phyloP scores from a whole-genome alignment of 768 basidiomycete genomes.

The Leucogyrophana mollusca region DNA sequence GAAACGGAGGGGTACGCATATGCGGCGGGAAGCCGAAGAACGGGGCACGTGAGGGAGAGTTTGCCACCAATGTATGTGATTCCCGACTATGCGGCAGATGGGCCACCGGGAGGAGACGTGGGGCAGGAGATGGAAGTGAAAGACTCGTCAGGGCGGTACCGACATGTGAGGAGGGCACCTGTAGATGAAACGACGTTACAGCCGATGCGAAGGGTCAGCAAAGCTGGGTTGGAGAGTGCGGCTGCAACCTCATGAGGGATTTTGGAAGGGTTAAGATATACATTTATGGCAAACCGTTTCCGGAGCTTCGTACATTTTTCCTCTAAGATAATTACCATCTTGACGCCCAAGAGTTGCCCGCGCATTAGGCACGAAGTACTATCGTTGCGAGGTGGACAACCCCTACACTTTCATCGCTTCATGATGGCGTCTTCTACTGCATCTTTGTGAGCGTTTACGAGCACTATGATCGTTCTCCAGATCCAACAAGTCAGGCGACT shows the following conservation, averaged over 20 bases:
- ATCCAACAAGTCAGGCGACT: no score
- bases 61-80: conserved; percentile 36
- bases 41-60: conserved; percentile 72
- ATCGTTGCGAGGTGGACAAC: no score
- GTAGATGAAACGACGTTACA: conserved; percentile 88
- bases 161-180: conserved; percentile 84
- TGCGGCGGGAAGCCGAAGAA: conserved; percentile 49
- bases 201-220: conserved; percentile 86
- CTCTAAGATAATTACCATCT: no score
- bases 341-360: no score
- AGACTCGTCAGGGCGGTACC: conserved; percentile 80
- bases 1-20: conserved; percentile 40
- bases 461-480: no score
- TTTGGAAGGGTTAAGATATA: no score
- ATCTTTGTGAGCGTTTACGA: no score
- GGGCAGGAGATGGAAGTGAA: conserved; percentile 90
- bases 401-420: no score
- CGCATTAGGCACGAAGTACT: no score
- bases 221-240: conserved; percentile 86
- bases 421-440: no score
- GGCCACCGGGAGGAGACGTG: conserved; percentile 33
- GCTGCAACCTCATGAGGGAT: background rate
- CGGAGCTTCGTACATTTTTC: no score
- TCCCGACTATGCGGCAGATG: conserved; percentile 25
- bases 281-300: no score